These are phyloP conservation scores for Aspergillus panamensis DNA, from an alignment of 495 filamentous ascomycete species.

Conservation along the genomic window DNA sequence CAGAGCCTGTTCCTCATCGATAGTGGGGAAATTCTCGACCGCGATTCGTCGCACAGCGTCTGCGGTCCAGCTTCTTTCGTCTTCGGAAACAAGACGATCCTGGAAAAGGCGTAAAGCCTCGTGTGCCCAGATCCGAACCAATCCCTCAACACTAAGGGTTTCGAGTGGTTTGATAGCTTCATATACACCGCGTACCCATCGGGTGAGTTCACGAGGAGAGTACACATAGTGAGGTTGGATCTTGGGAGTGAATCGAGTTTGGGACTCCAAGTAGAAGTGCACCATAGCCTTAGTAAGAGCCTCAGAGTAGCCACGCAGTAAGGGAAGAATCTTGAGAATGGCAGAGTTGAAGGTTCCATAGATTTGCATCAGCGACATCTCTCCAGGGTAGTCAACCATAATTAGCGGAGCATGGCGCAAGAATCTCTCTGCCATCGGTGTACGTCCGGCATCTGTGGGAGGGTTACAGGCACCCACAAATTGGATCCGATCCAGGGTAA, in stretches of 20 bases:
- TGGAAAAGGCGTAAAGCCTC: slow-evolving; percentile 95
- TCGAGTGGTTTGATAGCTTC: slow-evolving; percentile 94
- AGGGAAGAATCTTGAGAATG: slow-evolving; percentile 91
- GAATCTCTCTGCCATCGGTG: slow-evolving; percentile 88
- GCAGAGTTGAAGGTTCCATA: slow-evolving; percentile 98
- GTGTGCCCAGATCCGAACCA: slow-evolving; percentile 97
- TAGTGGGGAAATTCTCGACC: slow-evolving; percentile 85
- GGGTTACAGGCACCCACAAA: slow-evolving; percentile 99
- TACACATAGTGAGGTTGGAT: slow-evolving; percentile 99
- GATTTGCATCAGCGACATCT: slow-evolving; percentile 89
- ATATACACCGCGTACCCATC: slow-evolving; percentile 96
- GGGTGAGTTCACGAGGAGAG: slow-evolving; percentile 93
- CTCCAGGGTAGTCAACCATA: slow-evolving; percentile 99
- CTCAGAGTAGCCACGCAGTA: slow-evolving; percentile 91
- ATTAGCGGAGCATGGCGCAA: slow-evolving; percentile 91
- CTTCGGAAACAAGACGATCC: slow-evolving; percentile 88
- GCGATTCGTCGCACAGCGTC: slow-evolving; percentile 81
- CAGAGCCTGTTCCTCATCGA: slow-evolving; percentile 84
- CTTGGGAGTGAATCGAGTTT: slow-evolving; percentile 86
- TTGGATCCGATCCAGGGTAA: slow-evolving; percentile 94
- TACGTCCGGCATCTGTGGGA: slow-evolving; percentile 96
- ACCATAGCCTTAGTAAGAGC: slow-evolving; percentile 97
- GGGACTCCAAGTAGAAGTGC: slow-evolving; percentile 90
- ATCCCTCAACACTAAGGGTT: slow-evolving; percentile 78
- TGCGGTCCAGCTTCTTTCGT: slow-evolving; percentile 93